These are phyloP conservation scores for Naganishia sp. DNA, from an alignment of 1,284 basidiomycete species.

Conservation along the genomic window DNA sequence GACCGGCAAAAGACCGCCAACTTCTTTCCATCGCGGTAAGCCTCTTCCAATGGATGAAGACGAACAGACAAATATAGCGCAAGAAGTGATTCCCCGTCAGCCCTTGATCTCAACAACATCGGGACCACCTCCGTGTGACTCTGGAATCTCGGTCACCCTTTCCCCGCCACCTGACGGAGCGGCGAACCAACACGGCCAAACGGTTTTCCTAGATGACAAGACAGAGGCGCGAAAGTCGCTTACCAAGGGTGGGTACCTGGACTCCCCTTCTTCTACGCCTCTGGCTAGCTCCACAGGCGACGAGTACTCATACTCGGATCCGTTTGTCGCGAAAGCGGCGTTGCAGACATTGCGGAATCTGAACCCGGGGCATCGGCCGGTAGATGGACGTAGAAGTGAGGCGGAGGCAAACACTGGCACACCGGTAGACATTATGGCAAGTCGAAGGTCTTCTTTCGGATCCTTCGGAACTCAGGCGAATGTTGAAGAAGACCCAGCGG, in stretches of 20 bases:
- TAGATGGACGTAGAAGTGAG: conserved; percentile 2
- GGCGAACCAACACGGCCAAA: neutral
- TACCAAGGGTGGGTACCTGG: neutral
- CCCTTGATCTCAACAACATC: neutral
- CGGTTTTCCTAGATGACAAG: conserved; percentile 2
- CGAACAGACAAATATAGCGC: neutral
- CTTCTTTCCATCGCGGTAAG: neutral
- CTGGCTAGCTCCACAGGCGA: conserved; percentile 9
- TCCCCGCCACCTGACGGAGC: too few species aligned
- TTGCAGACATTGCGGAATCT: conserved; percentile 6
- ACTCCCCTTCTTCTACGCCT: neutral
- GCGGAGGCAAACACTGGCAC: neutral
- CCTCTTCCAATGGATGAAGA: neutral
- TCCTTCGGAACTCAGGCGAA: neutral
- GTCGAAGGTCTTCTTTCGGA: neutral
- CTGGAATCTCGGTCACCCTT: neutral
- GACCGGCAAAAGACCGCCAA: neutral
- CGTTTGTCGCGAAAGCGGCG: conserved; percentile 18
- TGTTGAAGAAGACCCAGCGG: neutral
- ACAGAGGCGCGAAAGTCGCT: neutral
- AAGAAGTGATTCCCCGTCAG: neutral
- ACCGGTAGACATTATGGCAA: neutral
- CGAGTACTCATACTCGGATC: conserved; percentile 28
- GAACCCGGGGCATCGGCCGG: conserved; percentile 11
- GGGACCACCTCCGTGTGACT: neutral